These are phyloP conservation scores for Eucalyptus pauciflora DNA, from an alignment of 345 rosid species.

Conservation along the genomic window DNA sequence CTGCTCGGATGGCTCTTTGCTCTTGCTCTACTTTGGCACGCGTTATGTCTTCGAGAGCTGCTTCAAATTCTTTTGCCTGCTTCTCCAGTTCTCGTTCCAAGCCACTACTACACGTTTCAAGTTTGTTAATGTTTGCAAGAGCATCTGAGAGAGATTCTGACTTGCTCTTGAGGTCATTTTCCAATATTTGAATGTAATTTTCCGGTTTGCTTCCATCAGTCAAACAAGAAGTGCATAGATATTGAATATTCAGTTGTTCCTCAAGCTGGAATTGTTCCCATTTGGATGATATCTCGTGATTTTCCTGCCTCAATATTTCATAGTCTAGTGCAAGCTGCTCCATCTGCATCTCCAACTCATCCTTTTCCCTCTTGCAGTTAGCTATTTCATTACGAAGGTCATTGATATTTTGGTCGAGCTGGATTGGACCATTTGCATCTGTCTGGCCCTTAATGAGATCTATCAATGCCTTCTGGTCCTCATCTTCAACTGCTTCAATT, in stretches of 20 bases:
- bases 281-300: constrained; percentile 18
- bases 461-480: constrained; percentile 33
- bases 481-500: constrained; percentile 16
- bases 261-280: constrained; percentile 30
- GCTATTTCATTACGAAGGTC: constrained; percentile 21
- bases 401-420: constrained; percentile 14
- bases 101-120: constrained; percentile 5
- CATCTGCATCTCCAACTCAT: constrained; percentile 38
- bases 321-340: constrained; percentile 49
- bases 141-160: constrained; percentile 1
- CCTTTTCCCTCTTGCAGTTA: constrained; percentile 23
- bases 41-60: constrained; percentile 13
- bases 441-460: constrained; percentile 27
- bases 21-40: constrained; percentile 18
- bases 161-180: not conserved
- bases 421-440: constrained; percentile 4
- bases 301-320: constrained; percentile 40
- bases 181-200: constrained; percentile 13
- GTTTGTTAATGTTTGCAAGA: constrained; percentile 2
- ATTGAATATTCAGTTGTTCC: constrained; percentile 29
- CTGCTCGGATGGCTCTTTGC: constrained; percentile 31
- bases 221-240: constrained; percentile 8
- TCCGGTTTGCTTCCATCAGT: constrained; percentile 6
- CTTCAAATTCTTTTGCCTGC: constrained; percentile 13
- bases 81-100: constrained; percentile 25